A percentile compares a stretch with the other conserved stretches of the same genome.
Evolutionary conservation across 1,284 basidiomycete species (phyloP).

Genomic region (Blastosporella zonata): DNA sequence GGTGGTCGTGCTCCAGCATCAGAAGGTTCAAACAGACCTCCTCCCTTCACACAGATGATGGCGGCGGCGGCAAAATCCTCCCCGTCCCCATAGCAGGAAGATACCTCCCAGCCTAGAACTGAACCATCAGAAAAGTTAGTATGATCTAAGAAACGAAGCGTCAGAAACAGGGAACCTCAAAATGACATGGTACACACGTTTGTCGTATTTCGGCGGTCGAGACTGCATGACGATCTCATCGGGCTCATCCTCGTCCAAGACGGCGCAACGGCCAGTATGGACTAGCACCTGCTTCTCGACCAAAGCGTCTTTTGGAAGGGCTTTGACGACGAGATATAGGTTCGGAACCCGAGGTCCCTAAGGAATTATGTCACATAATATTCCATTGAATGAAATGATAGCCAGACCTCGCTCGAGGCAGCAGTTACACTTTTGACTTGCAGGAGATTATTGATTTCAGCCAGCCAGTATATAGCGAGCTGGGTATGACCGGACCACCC

Average conservation of each 20-base stretch:
- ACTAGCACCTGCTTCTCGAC: conserved; percentile 71
- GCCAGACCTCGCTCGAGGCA: conserved; percentile 11
- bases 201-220: conserved; percentile 33
- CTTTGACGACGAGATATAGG: conserved; percentile 65
- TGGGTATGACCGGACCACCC: conserved; percentile 66
- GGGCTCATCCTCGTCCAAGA: conserved; percentile 47
- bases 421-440: conserved; percentile 43
- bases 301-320: conserved; percentile 74
- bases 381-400: not conserved
- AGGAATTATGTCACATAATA: conserved; percentile 4
- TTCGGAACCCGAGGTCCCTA: conserved; percentile 39
- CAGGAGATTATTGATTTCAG: conserved; percentile 35
- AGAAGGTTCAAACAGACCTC: conserved; percentile 22
- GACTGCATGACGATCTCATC: conserved; percentile 32
- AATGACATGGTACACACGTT: conserved; percentile 33
- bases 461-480: conserved; percentile 65
- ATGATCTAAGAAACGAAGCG: conserved; percentile 1
- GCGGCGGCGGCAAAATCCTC: conserved; percentile 28
- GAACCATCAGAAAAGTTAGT: conserved; percentile 17
- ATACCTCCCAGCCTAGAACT: conserved; percentile 45
- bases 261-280: conserved; percentile 59
- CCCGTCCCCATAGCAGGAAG: conserved; percentile 37
- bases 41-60: conserved; percentile 43
- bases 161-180: not conserved
- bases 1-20: not conserved